These are phyloP conservation scores for Penicillium longicatenatum DNA, from an alignment of 495 filamentous ascomycete species.

Conservation along the genomic window DNA sequence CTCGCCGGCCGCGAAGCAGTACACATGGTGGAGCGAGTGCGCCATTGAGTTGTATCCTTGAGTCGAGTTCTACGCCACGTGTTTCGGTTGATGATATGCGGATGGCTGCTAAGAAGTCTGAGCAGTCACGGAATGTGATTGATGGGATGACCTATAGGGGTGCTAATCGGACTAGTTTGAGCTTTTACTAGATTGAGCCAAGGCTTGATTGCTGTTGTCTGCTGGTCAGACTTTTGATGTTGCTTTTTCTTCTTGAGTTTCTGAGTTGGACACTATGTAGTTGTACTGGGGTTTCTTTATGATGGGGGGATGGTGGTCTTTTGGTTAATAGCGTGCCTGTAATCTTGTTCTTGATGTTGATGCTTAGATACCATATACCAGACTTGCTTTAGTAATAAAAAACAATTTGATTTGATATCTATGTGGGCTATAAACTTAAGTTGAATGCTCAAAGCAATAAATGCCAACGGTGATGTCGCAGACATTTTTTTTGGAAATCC, in stretches of 20 bases:
- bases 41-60: conserved; percentile 39
- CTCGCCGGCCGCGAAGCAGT: conserved; percentile 39
- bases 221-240: conserved; percentile 19
- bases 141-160: conserved; percentile 38
- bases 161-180: conserved; percentile 37
- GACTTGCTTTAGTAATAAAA: not conserved
- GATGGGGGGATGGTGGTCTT: conserved; percentile 1
- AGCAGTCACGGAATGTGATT: conserved; percentile 21
- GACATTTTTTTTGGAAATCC: too few species aligned
- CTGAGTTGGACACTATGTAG: conserved; percentile 11
- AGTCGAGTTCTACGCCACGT: conserved; percentile 24
- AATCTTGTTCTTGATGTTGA: not conserved
- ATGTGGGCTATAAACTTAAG: not conserved
- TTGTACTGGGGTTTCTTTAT: conserved; percentile 8
- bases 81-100: conserved; percentile 30
- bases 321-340: conserved; percentile 1
- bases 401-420: conserved; percentile 2
- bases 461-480: too few species aligned
- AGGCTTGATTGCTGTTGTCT: conserved; percentile 12
- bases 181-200: conserved; percentile 20
- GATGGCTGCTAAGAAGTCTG: not conserved
- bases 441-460: too few species aligned
- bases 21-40: conserved; percentile 32
- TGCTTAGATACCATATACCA: conserved; percentile 1
- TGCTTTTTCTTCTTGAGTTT: conserved; percentile 13